Evolutionary conservation across 441 rosid species (phyloP).

Genomic region (Erysimum cheiri): DNA sequence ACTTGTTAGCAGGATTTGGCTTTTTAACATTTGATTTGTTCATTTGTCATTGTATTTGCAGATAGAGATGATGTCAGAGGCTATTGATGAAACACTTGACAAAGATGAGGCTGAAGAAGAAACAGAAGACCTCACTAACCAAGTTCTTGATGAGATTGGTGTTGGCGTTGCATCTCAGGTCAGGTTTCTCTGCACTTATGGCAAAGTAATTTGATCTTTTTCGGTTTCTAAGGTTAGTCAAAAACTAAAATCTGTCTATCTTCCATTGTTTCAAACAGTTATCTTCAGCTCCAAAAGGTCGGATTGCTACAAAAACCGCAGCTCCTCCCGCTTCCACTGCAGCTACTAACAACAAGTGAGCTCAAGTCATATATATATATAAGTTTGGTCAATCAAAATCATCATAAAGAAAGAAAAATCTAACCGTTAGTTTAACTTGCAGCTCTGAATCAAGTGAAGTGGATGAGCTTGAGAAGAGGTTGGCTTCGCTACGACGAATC

Average conservation of each 20-base stretch:
- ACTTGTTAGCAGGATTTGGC: neutral
- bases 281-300: slow-evolving; percentile 96
- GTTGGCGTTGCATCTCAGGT: slow-evolving; percentile 99
- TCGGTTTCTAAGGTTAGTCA: neutral
- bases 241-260: slow-evolving; percentile 4
- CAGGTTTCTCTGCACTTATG: neutral
- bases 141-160: slow-evolving; percentile 99
- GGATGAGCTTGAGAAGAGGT: slow-evolving; percentile 87
- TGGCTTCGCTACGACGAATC: slow-evolving; percentile 87
- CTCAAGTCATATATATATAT: neutral
- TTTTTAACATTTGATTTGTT: neutral
- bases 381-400: neutral
- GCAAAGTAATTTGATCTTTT: neutral
- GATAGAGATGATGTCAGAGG: slow-evolving; percentile 98
- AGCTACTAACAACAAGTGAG: slow-evolving; percentile 24
- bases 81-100: slow-evolving; percentile 95
- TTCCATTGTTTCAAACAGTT: slow-evolving; percentile 52
- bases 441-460: slow-evolving; percentile 72
- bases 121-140: slow-evolving; percentile 97
- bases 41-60: slow-evolving; percentile 37
- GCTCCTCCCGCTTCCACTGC: slow-evolving; percentile 43
- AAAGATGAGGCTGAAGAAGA: slow-evolving; percentile 98
- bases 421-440: slow-evolving; percentile 27
- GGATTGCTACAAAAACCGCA: slow-evolving; percentile 72
- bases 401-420: neutral